Evolutionary conservation across 1,139 yeast species (phyloP).

Genomic region (Saccharomycopsis crataegensis): DNA sequence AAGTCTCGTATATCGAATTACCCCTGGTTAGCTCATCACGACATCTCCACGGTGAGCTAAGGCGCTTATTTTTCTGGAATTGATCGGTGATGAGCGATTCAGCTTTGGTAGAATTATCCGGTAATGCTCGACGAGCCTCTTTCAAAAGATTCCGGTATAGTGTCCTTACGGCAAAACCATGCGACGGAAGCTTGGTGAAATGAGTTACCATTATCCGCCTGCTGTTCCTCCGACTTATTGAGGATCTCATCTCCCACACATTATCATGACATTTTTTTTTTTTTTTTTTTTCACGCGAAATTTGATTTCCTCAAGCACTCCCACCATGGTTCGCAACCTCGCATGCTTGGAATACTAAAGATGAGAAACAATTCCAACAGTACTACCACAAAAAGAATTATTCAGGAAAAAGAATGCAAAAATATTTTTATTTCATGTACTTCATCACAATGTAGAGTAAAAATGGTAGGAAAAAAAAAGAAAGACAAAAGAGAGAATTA

Average conservation of each 20-base stretch:
- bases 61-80: background rate
- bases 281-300: background rate
- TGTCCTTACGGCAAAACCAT: background rate
- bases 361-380: background rate
- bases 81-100: background rate
- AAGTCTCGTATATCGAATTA: background rate
- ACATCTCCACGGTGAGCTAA: background rate
- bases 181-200: background rate
- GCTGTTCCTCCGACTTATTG: background rate
- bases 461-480: too few species aligned
- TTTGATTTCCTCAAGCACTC: too few species aligned
- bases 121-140: background rate
- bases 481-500: too few species aligned
- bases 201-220: background rate
- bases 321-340: background rate
- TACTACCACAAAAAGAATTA: too few species aligned
- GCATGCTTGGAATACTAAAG: background rate
- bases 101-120: background rate
- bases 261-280: background rate
- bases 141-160: background rate
- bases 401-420: too few species aligned
- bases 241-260: background rate
- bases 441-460: too few species aligned
- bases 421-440: too few species aligned
- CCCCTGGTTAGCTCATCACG: background rate